Base-by-base conservation (phyloP, 2,329 filamentous ascomycete species). In the Talaromyces rugulosus region DNA sequence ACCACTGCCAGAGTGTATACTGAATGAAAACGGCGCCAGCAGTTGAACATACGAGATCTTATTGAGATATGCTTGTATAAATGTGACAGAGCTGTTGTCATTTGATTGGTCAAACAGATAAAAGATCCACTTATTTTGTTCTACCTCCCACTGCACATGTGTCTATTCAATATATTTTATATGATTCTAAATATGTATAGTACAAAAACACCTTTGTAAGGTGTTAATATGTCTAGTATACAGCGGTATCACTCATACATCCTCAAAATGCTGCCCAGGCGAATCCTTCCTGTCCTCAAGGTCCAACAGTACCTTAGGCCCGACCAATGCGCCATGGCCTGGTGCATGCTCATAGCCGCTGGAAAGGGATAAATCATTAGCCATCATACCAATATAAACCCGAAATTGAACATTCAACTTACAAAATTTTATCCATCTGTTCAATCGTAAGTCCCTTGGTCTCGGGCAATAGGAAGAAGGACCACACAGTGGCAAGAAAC, bases 401-500 rank as follows among this genome's bases (percentile, higher is more conserved):
- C 4, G 12, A 36, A 40, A n/a, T 23, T 23, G 2, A 40, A n/a
- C 2, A 40, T 40, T n/a, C 28, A 36, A 47, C 56, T 30, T 34
- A 47, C 40, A 58, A 58, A 11, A 58, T 14, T 23, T 51, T 33
- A 16, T 69, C 66, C 62, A 69, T 66, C 57, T 68, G 64, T 12
- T 69, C 65, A 52, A 64, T 61, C 0, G 64, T 64, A 36, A 62
- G 36, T 0, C 66, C 67, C 58, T 67, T 69, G 1, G 67, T 69
- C 34, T 68, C 66, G 2, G 63, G 65, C 4, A 69, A 50, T 2
- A 64, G 53, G 66, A 78, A 78, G 65, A 68, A 78, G 0, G 75
- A 73, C 63, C 74, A 79, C 9, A 74, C 60, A 23, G 69, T 73
- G 5, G 75, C 75, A 18, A 70, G 64, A n/a, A 77, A 64, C 56